A percentile compares a stretch with the other conserved stretches of the same genome.
These are phyloP conservation scores for Russula dissimulans DNA, from an alignment of 768 basidiomycete genomes.

Conservation along the genomic window DNA sequence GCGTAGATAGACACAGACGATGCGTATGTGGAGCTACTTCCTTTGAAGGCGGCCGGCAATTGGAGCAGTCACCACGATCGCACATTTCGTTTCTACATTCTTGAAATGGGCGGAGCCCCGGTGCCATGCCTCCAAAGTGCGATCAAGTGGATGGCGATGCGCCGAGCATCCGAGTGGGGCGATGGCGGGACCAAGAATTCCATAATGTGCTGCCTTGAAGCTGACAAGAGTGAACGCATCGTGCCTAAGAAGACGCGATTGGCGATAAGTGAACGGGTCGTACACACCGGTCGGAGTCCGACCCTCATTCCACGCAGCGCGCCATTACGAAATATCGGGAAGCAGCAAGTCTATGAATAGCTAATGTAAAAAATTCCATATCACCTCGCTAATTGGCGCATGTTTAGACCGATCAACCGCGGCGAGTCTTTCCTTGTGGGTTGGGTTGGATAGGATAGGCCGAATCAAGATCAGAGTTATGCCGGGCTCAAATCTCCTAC, in stretches of 20 bases:
- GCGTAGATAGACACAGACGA: too few species aligned
- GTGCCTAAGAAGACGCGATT: background rate
- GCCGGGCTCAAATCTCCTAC: background rate
- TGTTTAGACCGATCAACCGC: slow-evolving; percentile 2
- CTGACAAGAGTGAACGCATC: background rate
- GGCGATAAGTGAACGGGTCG: background rate
- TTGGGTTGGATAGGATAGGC: background rate
- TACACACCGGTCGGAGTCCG: background rate
- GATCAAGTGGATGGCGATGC: background rate
- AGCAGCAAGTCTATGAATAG: background rate
- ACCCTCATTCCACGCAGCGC: background rate
- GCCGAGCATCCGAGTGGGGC: background rate
- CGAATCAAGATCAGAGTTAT: background rate
- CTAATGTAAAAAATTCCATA: background rate
- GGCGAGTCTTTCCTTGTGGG: background rate
- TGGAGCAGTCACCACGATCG: background rate
- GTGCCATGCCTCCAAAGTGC: background rate
- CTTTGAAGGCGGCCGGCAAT: background rate
- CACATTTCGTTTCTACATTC: background rate
- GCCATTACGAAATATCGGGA: background rate
- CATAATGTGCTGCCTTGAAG: background rate
- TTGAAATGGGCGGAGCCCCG: background rate
- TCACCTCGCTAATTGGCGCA: background rate
- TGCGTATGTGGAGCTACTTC: background rate
- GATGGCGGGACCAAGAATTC: background rate